These are phyloP conservation scores for Ustilago xerochloae DNA, from an alignment of 1,284 basidiomycete species.

Conservation along the genomic window DNA sequence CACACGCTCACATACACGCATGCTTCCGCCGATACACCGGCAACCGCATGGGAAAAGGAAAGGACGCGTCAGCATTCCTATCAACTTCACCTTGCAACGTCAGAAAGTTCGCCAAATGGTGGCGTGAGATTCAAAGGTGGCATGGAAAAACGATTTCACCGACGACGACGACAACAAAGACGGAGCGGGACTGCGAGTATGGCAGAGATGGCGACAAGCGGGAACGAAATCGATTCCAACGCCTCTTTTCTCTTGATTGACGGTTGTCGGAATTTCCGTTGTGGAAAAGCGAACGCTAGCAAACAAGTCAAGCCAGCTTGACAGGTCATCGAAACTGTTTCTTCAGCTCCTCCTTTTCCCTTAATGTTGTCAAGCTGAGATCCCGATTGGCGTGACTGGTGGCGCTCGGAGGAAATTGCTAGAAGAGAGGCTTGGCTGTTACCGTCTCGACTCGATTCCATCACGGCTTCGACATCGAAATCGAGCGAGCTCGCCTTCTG, in stretches of 20 bases:
- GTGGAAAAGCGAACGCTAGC: too few relatives aligned
- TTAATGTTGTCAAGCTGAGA: not conserved
- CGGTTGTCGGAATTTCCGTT: too few relatives aligned
- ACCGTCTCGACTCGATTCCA: not conserved
- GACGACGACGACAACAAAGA: not conserved
- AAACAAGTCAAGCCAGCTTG: too few relatives aligned
- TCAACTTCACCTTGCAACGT: not conserved
- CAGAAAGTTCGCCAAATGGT: not conserved
- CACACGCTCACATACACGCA: too few relatives aligned
- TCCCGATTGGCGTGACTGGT: not conserved
- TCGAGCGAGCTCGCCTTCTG: not conserved
- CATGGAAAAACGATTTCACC: not conserved
- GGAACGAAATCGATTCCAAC: too few relatives aligned
- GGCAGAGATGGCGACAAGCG: not conserved
- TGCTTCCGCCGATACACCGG: too few relatives aligned
- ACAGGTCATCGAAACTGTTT: not conserved
- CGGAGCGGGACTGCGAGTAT: not conserved
- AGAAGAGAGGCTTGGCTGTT: not conserved
- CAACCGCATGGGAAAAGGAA: not conserved
- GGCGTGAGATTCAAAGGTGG: conserved; percentile 3
- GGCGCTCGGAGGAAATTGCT: conserved; percentile 1
- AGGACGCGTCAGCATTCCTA: conserved; percentile 1
- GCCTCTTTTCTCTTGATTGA: too few relatives aligned
- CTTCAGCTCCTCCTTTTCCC: not conserved
- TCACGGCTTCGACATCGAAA: not conserved